Conservation (phyloP, 805 yeast genomes). For the Lachancea kluyveri region DNA sequence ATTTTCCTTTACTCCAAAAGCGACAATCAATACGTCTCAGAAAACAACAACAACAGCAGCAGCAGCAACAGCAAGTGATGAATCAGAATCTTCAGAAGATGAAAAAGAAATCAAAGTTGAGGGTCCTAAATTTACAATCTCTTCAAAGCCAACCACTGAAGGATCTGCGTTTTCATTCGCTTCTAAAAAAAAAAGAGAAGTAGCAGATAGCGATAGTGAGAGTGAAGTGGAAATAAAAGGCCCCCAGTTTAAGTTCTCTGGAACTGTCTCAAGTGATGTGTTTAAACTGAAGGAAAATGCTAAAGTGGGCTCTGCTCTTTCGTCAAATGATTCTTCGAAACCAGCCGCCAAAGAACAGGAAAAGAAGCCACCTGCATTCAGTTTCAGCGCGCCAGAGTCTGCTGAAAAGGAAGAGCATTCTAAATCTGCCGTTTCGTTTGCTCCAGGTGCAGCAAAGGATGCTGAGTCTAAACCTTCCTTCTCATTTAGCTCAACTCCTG, state of each 20-base stretch:
- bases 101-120: constrained; percentile 62
- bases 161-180: constrained; percentile 46
- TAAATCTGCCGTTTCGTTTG: too few relatives aligned
- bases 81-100: constrained; percentile 46
- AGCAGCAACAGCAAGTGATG: too few relatives aligned
- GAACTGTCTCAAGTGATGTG: constrained; percentile 29
- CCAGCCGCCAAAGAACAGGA: neutral
- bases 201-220: constrained; percentile 29
- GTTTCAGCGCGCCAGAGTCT: too few relatives aligned
- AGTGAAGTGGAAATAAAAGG: constrained; percentile 32
- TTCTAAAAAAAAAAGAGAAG: constrained; percentile 17
- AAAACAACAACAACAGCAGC: constrained; percentile 6
- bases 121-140: constrained; percentile 61
- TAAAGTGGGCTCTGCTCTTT: constrained; percentile 2
- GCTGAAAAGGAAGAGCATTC: too few relatives aligned
- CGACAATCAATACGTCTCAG: neutral
- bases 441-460: neutral
- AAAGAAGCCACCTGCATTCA: too few relatives aligned
- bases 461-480: neutral
- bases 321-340: neutral
- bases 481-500: too few relatives aligned
- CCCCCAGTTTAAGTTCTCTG: constrained; percentile 35
- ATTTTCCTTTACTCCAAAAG: constrained; percentile 3
- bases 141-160: constrained; percentile 41
- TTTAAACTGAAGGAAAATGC: constrained; percentile 26